Base-by-base conservation (phyloP, 495 filamentous ascomycete genomes). In the Xylaria curta region DNA sequence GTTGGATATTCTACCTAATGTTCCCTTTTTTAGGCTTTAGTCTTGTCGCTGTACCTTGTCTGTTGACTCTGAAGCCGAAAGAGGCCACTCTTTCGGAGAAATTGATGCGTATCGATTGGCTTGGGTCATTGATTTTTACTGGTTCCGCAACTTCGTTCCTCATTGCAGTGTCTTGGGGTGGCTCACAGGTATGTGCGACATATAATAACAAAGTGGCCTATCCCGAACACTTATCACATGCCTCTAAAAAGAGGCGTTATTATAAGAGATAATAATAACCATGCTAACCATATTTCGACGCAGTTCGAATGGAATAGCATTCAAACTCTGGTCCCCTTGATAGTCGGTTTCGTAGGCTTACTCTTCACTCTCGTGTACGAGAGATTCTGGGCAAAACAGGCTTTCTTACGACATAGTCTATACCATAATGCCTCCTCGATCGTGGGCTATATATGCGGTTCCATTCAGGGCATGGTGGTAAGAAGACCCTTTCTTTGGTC, bases 91-190 rank as follows among this genome's bases (percentile, higher is more conserved):
- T 81, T 1, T 31, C n/a, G 1, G 76, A 78, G 36, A 82, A 82
- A 56, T 72, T 84, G 12, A 54, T 26, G 17, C 69, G 78, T 0
- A 79, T 84, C 21, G 81, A 83, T 61, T 84, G 82, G 82, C 1
- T 82, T 12, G 82, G 82, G 4, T 78, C 79, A 1, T 75, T 85
- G 1, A 68, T 87, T 33, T 88, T 89, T 75, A 81, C 85, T 10
- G 82, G 75, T 4, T 79, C 82, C 13, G 64, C 81, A 33, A 87
- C 85, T 6, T 82, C 79, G 12, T 86, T 89, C 60, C 77, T 90
- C 13, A 82, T 90, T 6, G 87, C 86, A 0, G 78, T 90, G 19
- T 86, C 85, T 0, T 89, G 88, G 89, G 89, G 84, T 12, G 88
- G 88, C 6, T 78, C 68, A 47, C 58, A 76, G 71, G 71, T 76